Evolutionary conservation across 495 filamentous ascomycete genomes (phyloP).

Genomic region (Aspergillus cristatus): DNA sequence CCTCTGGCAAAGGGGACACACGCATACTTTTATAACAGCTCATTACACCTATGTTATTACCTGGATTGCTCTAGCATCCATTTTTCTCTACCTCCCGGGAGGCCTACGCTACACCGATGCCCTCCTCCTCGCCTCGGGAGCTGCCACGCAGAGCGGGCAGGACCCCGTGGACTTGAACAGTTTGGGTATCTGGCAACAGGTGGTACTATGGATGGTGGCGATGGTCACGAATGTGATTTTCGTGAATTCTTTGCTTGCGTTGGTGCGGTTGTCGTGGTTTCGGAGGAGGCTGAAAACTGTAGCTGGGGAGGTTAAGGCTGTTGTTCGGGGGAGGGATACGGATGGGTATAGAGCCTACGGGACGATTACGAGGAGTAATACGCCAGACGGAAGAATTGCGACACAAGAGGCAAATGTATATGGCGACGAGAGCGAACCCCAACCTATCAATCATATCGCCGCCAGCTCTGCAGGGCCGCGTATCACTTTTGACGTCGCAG

Average conservation of each 20-base stretch:
- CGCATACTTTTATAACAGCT: slow-evolving; percentile 49
- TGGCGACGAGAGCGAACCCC: no score
- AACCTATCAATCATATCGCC: neutral
- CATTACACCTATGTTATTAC: slow-evolving; percentile 72
- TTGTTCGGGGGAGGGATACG: neutral
- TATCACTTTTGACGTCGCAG: slow-evolving; percentile 38
- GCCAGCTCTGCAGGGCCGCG: slow-evolving; percentile 23
- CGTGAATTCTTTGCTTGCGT: slow-evolving; percentile 72
- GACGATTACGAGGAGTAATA: slow-evolving; percentile 7
- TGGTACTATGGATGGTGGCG: slow-evolving; percentile 51
- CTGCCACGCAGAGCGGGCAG: slow-evolving; percentile 75
- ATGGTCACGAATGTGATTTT: slow-evolving; percentile 75
- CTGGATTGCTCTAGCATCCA: slow-evolving; percentile 54
- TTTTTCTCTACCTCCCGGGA: slow-evolving; percentile 47
- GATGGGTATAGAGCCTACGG: slow-evolving; percentile 7
- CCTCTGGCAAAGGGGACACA: no score
- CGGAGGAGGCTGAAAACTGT: slow-evolving; percentile 47
- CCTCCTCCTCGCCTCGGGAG: slow-evolving; percentile 69
- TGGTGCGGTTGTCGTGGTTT: slow-evolving; percentile 86
- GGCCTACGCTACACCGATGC: slow-evolving; percentile 67
- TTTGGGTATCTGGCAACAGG: slow-evolving; percentile 61
- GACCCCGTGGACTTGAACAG: slow-evolving; percentile 68
- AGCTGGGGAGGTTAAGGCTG: slow-evolving; percentile 50
- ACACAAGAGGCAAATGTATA: no score
- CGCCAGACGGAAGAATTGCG: no score